These are phyloP conservation scores for Calonectria pauciramosa DNA, from an alignment of 2,329 filamentous ascomycete species.

Conservation along the genomic window DNA sequence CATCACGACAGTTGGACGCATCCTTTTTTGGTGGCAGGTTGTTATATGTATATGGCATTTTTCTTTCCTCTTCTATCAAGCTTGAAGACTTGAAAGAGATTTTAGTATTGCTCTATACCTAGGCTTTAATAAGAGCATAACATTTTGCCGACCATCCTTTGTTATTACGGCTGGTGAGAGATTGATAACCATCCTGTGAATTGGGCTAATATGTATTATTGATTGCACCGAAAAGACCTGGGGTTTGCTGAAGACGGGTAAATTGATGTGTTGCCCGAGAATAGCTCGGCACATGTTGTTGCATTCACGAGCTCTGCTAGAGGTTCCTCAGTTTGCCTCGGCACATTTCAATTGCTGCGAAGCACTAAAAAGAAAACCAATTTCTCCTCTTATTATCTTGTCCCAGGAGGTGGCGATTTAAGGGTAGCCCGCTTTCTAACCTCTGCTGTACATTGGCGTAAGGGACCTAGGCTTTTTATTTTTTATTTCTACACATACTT, in stretches of 20 bases:
- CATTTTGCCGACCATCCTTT: constrained; percentile 1
- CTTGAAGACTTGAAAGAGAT: constrained; percentile 14
- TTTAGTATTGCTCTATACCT: constrained; percentile 27
- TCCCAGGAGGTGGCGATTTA: not conserved
- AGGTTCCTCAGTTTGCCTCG: not conserved
- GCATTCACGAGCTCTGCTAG: not conserved
- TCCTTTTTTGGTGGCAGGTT: constrained; percentile 20
- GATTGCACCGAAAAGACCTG: not conserved
- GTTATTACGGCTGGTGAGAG: not conserved
- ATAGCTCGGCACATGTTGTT: not conserved
- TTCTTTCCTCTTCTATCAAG: constrained; percentile 10
- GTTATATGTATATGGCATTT: constrained; percentile 30
- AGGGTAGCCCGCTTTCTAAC: too few relatives aligned
- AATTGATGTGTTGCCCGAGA: not conserved
- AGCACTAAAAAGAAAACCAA: too few relatives aligned
- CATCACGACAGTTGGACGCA: not conserved
- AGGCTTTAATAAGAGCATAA: constrained; percentile 32
- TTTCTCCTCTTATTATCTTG: too few relatives aligned
- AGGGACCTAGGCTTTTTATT: too few relatives aligned
- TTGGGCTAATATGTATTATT: not conserved
- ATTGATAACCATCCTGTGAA: not conserved
- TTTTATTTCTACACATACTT: not conserved
- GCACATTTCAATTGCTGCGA: not conserved
- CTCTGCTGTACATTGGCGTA: too few relatives aligned
- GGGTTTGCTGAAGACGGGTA: not conserved